Conservation (phyloP, 1,284 basidiomycete species). For the Gomphus bonarii region DNA sequence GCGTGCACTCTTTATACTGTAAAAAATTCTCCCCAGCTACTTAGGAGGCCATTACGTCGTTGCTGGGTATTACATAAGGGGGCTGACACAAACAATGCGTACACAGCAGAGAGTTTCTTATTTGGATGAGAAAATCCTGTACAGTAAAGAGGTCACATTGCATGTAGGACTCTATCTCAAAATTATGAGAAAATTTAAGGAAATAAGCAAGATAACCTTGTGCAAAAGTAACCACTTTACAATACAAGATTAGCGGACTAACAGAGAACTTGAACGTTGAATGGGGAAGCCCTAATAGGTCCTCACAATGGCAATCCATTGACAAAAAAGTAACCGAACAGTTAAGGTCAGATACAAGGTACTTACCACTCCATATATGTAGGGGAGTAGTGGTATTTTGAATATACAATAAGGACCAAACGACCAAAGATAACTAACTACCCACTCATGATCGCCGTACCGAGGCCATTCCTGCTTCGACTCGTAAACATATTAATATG, state of each 20-base stretch:
- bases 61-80: background rate
- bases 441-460: background rate
- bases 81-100: background rate
- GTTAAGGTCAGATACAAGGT: background rate
- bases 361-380: background rate
- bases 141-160: no score
- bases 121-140: no score
- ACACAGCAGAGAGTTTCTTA: no score
- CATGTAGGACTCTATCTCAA: no score
- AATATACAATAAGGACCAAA: background rate
- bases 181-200: no score
- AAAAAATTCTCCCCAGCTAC: background rate
- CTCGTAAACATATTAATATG: background rate
- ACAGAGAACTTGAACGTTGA: no score
- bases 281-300: background rate
- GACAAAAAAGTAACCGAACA: background rate
- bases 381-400: slow-evolving; percentile 1
- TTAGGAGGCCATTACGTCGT: background rate
- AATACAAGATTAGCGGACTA: no score
- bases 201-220: no score
- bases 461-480: background rate
- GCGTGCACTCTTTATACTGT: background rate
- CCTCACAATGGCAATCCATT: background rate
- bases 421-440: background rate
- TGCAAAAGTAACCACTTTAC: no score